Evolutionary conservation across 2,329 filamentous ascomycete genomes (phyloP).

Genomic region (Colletotrichum lentis): DNA sequence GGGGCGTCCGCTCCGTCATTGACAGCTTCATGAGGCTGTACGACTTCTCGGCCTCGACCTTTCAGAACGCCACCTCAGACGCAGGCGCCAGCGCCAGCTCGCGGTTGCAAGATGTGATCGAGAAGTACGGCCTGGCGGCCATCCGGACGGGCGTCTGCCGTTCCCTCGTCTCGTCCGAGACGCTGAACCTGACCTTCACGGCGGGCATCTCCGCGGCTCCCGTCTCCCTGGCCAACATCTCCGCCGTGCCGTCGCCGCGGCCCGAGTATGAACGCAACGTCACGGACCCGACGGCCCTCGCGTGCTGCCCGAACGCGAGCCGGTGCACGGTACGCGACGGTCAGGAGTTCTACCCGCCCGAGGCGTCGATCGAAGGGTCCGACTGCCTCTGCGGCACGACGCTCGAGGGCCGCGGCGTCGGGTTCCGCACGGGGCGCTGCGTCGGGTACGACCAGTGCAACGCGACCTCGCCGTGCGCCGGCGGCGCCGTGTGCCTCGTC

Average conservation of each 20-base stretch:
- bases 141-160: conserved; percentile 48
- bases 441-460: conserved; percentile 20
- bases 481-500: conserved; percentile 23
- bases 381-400: conserved; percentile 49
- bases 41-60: conserved; percentile 45
- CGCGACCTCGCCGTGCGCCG: conserved; percentile 6
- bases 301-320: conserved; percentile 47
- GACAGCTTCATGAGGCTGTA: conserved; percentile 29
- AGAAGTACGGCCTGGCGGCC: conserved; percentile 45
- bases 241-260: background rate
- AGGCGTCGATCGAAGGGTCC: conserved; percentile 44
- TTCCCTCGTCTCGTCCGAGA: conserved; percentile 45
- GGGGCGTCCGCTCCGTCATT: conserved; percentile 5
- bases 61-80: conserved; percentile 41
- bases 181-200: conserved; percentile 47
- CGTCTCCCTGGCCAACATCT: conserved; percentile 34
- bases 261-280: conserved; percentile 41
- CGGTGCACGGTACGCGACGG: conserved; percentile 35
- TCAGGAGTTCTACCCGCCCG: conserved; percentile 45
- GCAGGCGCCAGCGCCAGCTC: conserved; percentile 10
- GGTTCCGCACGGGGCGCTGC: conserved; percentile 28
- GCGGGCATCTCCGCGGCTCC: conserved; percentile 45
- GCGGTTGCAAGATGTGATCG: conserved; percentile 46
- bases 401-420: conserved; percentile 20
- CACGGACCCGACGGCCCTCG: conserved; percentile 45